Base-by-base conservation (phyloP, 208 protist genomes). In the Leishmania martiniquensis region DNA sequence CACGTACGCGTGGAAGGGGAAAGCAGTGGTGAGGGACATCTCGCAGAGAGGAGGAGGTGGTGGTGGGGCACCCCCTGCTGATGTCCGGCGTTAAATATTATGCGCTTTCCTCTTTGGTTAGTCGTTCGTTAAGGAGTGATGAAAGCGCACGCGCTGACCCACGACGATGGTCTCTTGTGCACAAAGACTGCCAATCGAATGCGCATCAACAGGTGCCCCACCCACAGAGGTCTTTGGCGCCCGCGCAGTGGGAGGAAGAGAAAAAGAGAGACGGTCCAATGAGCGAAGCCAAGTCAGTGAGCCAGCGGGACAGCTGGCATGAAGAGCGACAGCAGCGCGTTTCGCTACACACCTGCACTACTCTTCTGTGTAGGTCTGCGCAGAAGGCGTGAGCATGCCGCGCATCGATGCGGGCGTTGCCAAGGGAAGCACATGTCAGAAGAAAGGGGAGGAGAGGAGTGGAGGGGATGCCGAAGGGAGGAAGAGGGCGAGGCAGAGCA, bases 11-110 rank as follows among this genome's bases (percentile, higher is more conserved):
- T 91, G 85, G 71, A 97, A 97, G 6, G 88, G 88, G 76, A 97
- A 97, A 15, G 85, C 90, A 4, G 94, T 97, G 15, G 89, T 96
- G 67, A 96, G 90, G 22, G 94, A 97, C 94, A 97, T 97, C 52
- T 25, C 10, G 10, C 5, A 47, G 39, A 34, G 42, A 15, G 12
- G 65, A 49, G 65, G 22, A 49, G 42, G 65, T 1, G 65, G 25
- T 12, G 65, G n/a, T n/a, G n/a, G n/a, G n/a, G n/a, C n/a, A n/a
- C 4, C 39, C 9, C 20, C 37, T n/a, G 37, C n/a, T 20, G 25
- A 4, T 69, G 20, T 51, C 5, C 44, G 39, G 10, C 22, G 62
- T 20, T 69, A 51, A 29, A 29, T 22, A 12, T 1, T 69, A 39
- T 37, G 15, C 7, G 34, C 65, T 47, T 45, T 15, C 10, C 17